Base-by-base conservation (phyloP, 2,329 filamentous ascomycete species). In the Neofusicoccum kwambonambiense region DNA sequence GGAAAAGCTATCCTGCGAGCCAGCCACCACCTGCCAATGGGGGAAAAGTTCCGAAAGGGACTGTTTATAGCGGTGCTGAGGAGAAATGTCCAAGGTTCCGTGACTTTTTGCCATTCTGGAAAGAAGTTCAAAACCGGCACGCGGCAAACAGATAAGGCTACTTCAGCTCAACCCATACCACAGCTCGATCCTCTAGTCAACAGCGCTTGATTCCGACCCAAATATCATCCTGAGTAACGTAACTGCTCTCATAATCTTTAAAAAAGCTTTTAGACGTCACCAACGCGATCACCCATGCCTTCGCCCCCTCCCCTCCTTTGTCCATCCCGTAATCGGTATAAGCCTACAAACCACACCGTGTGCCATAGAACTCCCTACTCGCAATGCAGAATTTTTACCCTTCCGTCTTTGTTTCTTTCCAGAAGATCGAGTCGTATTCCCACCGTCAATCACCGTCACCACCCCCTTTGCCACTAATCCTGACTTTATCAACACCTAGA, bases 341-440 rank as follows among this genome's bases (percentile, higher is more conserved):
- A 60, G 56, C 56, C 56, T 60, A 60, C 56, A 47, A 47, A 22
- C 41, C 56, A 37, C 56, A 60, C 56, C 56, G 13, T 60, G 22
- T 60, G 22, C 56, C 56, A 60, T 47, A 60, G 56, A 60, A 60
- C 56, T 60, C 56, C 56, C 56, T 47, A 47, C 56, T 60, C 44
- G 56, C 56, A 60, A 60, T 60, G 56, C 56, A 37, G 15, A 60
- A 17, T 47, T 60, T 60, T 60, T 60, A 19, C 42, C 54, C 56
- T 41, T 47, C 56, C 56, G 42, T 60, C 56, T 60, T 58, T 31
- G 39, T 58, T 56, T 60, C 56, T 60, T 37, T 60, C 56, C 56
- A 47, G 56, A 37, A 60, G 56, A 60, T 60, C 56, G 56, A 60
- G 27, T 60, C 56, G 56, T 60, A 60, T 60, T 60, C 56, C 56